Percentiles rank a stretch among this genome's conserved stretches.
Evolutionary conservation across 352 stramenopile genomes (phyloP).

Genomic region (Phytopythium chamaehyphon): DNA sequence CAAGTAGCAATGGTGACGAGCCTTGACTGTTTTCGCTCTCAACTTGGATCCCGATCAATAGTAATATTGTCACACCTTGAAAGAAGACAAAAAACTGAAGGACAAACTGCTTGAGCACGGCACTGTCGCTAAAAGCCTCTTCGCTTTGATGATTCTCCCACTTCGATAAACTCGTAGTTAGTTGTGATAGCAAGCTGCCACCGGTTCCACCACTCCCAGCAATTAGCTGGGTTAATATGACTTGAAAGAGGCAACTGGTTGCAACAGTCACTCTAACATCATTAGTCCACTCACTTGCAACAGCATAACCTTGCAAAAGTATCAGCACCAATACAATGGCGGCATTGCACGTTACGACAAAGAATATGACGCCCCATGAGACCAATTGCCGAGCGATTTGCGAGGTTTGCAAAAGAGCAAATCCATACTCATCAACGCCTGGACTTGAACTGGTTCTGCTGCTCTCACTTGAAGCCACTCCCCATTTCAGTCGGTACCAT

Average conservation of each 20-base stretch:
- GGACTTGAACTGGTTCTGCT: conserved; percentile 23
- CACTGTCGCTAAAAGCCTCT: conserved; percentile 16
- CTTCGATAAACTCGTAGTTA: conserved; percentile 24
- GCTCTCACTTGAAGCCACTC: conserved; percentile 15
- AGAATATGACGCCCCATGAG: conserved; percentile 14
- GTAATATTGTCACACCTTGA: conserved; percentile 21
- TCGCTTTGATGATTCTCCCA: conserved; percentile 29
- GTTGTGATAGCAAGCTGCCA: conserved; percentile 14
- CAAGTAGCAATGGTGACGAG: conserved; percentile 6
- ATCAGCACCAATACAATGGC: conserved; percentile 21
- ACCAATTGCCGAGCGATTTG: conserved; percentile 5
- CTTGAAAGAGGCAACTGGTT: conserved; percentile 20
- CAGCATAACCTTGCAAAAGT: conserved; percentile 22
- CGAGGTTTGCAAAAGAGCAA: conserved; percentile 1
- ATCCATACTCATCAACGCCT: conserved; percentile 18
- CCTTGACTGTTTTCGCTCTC: neutral
- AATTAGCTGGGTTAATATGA: conserved; percentile 16
- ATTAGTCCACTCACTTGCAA: conserved; percentile 9
- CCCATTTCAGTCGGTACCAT: conserved; percentile 64
- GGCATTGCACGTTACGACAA: conserved; percentile 18
- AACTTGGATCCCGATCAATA: conserved; percentile 18
- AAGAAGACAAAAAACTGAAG: conserved; percentile 39
- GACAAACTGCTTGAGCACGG: conserved; percentile 39
- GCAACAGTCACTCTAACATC: conserved; percentile 25
- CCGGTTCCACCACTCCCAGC: neutral